Base-by-base conservation (phyloP, 805 yeast genomes). In the Sugiyamaella boreocaroliniensis region DNA sequence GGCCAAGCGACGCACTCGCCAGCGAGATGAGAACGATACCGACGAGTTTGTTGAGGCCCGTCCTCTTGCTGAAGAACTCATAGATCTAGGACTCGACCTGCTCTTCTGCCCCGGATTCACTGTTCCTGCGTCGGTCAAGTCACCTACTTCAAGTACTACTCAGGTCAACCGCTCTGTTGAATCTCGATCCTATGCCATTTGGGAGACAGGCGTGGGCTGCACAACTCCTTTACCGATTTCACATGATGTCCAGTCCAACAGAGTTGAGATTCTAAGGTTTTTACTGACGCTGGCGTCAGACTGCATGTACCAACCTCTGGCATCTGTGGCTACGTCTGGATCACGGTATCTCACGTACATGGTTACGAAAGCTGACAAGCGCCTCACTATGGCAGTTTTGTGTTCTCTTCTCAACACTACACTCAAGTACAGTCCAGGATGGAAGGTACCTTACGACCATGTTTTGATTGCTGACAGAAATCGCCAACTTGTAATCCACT, bases 151-250 rank as follows among this genome's bases (percentile, higher is more conserved):
- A 32, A 32, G 37, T 14, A 4, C 12, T 10, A 32, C 37, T 32
- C 37, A 32, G 41, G 42, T 11, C 26, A 15, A 40, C 18, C 53
- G 43, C 43, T 29, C 50, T 7, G 49, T 43, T 15, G 66, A 67
- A 29, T 67, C 69, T 6, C 58, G 65, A 3, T 75, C 75, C 20
- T 69, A 68, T 48, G 57, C 71, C 7, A 72, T 85, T 1, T 89
- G 97, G 96, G 95, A 86, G 60, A 80, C 85, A 2, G 97, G 96
- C 5, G 75, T 89, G 32, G 90, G 88, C 1, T 64, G 71, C 2
- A 61, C 66, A 2, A 66, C 51, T 47, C 65, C 55, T 52, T 50
- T 71, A 60, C 58, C 55, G 59, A 40, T 61, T 50, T 37, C 79
- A 71, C 45, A 68, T 63, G 69, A 71, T 19, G 62, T 80, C 42